Evolutionary conservation across 1,284 basidiomycete species (phyloP).

Genomic region (Fomitiporia mediterranea): DNA sequence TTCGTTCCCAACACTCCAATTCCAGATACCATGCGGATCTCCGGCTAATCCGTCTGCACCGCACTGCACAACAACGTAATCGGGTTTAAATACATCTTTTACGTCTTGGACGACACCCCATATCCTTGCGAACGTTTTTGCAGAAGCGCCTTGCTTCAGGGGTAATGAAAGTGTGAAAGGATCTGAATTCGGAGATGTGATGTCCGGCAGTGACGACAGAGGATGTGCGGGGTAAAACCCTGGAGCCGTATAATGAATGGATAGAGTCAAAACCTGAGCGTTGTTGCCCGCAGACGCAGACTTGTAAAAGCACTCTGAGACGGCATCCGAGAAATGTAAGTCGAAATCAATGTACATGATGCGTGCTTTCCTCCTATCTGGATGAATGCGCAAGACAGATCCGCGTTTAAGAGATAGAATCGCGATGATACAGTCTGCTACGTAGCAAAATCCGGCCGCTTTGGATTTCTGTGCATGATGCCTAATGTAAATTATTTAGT

Average conservation of each 20-base stretch:
- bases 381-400: conserved; percentile 13
- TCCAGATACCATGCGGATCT: conserved; percentile 76
- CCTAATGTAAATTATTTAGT: conserved; percentile 34
- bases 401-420: conserved; percentile 54
- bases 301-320: conserved; percentile 70
- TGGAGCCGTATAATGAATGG: conserved; percentile 76
- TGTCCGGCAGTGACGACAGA: conserved; percentile 46
- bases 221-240: conserved; percentile 79
- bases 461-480: conserved; percentile 72
- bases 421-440: conserved; percentile 84
- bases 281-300: conserved; percentile 30
- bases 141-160: conserved; percentile 61
- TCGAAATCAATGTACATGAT: conserved; percentile 92
- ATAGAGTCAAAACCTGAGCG: conserved; percentile 72
- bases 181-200: conserved; percentile 41
- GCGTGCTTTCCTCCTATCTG: conserved; percentile 44
- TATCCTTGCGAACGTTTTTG: conserved; percentile 53
- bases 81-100: conserved; percentile 62
- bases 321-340: conserved; percentile 88
- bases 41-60: conserved; percentile 84
- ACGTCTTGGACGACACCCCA: conserved; percentile 64
- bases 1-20: conserved; percentile 60
- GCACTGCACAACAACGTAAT: conserved; percentile 80
- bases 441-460: conserved; percentile 91
- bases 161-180: conserved; percentile 78